Conservation (phyloP, 2,329 filamentous ascomycete species). For the Aspergillus sp. region DNA sequence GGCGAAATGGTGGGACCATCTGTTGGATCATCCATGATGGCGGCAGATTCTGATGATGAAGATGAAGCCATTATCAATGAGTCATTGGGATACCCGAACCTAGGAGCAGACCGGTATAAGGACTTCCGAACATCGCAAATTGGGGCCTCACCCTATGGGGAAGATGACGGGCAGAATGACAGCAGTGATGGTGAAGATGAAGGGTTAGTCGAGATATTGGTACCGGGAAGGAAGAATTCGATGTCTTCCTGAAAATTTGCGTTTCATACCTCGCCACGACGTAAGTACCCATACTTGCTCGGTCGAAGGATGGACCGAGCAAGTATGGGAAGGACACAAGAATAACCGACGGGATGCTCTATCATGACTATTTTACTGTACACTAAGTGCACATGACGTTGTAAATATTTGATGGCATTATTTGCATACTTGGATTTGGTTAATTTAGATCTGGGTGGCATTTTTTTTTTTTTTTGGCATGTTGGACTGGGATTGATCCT, state of each 20-base stretch:
- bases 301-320: too few relatives aligned
- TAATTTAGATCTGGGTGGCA: not conserved
- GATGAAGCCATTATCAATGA: constrained; percentile 51
- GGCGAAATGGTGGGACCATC: constrained; percentile 41
- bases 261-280: too few relatives aligned
- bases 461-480: not conserved
- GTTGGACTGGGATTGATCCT: too few relatives aligned
- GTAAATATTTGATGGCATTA: not conserved
- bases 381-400: not conserved
- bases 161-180: constrained; percentile 33
- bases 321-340: too few relatives aligned
- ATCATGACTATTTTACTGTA: not conserved
- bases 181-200: constrained; percentile 37
- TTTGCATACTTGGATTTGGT: not conserved
- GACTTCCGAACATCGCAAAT: constrained; percentile 35
- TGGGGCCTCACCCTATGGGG: constrained; percentile 25
- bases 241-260: constrained; percentile 4
- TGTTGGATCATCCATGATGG: constrained; percentile 39
- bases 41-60: constrained; percentile 40
- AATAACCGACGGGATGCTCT: not conserved
- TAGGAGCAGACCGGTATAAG: constrained; percentile 16
- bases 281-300: too few relatives aligned
- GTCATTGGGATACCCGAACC: constrained; percentile 60
- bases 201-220: constrained; percentile 39
- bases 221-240: constrained; percentile 33